These are phyloP conservation scores for Diaporthe vaccinii DNA, from an alignment of 2,329 filamentous ascomycete genomes.

Conservation along the genomic window DNA sequence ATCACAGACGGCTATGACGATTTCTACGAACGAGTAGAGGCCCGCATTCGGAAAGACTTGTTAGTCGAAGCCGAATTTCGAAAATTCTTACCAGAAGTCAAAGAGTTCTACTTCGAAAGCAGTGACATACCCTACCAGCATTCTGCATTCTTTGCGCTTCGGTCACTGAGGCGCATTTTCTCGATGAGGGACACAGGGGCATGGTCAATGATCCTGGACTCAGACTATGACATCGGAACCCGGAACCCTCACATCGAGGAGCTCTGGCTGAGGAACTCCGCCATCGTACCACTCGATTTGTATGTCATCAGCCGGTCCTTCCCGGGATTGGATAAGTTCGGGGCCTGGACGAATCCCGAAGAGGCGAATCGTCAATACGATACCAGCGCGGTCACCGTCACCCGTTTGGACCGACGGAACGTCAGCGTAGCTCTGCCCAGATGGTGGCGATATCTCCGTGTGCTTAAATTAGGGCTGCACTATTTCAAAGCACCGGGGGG, in stretches of 20 bases:
- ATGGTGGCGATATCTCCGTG: not conserved
- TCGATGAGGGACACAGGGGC: not conserved
- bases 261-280: not conserved
- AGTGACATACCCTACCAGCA: too few species aligned
- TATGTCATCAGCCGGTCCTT: not conserved
- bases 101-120: not conserved
- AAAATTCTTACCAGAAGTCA: not conserved
- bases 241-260: not conserved
- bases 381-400: not conserved
- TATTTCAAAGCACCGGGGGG: not conserved
- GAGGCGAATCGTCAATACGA: not conserved
- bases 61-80: accelerated
- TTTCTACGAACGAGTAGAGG: not conserved
- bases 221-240: not conserved
- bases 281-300: not conserved
- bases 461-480: not conserved
- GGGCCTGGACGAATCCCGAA: too few species aligned
- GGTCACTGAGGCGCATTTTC: not conserved
- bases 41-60: too few species aligned
- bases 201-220: not conserved
- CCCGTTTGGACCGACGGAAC: not conserved
- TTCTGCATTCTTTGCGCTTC: not conserved
- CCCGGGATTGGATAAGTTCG: not conserved
- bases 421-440: not conserved
- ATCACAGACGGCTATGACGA: not conserved